Percentiles rank a stretch among this genome's conserved stretches.
These are phyloP conservation scores for Alternaria sp. DNA, from an alignment of 2,329 filamentous ascomycete genomes.

Conservation along the genomic window DNA sequence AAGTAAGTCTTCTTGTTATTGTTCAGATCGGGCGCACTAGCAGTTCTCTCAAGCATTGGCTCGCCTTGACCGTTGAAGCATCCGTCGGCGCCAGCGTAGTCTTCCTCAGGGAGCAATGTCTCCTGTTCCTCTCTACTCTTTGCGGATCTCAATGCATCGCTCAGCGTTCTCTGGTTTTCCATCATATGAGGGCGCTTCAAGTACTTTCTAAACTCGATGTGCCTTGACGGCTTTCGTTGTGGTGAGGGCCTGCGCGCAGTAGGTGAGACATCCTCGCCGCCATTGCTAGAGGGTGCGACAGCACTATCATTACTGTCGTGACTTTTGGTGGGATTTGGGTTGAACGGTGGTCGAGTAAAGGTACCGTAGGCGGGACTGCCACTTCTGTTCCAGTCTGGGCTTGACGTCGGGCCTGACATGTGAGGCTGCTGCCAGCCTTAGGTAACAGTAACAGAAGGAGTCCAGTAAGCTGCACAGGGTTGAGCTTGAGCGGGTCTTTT, in stretches of 20 bases:
- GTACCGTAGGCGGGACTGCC: conserved; percentile 37
- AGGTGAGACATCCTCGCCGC: conserved; percentile 32
- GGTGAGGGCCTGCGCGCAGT: conserved; percentile 30
- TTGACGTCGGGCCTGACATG: conserved; percentile 43
- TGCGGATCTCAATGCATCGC: conserved; percentile 51
- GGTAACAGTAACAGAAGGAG: conserved; percentile 2
- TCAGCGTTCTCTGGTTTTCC: conserved; percentile 46
- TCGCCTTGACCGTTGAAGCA: conserved; percentile 52
- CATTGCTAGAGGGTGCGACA: conserved; percentile 26
- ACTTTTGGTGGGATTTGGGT: conserved; percentile 21
- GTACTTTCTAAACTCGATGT: conserved; percentile 47
- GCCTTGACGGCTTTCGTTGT: conserved; percentile 30
- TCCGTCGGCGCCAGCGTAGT: conserved; percentile 57
- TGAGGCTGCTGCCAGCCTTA: conserved; percentile 18
- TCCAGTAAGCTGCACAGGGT: conserved; percentile 1
- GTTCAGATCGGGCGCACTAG: conserved; percentile 64
- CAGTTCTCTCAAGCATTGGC: conserved; percentile 47
- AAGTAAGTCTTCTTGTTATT: conserved; percentile 75
- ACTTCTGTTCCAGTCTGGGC: conserved; percentile 33
- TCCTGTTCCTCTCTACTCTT: conserved; percentile 59
- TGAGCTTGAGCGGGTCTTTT: conserved; percentile 7
- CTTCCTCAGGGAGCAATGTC: conserved; percentile 56
- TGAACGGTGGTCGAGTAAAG: conserved; percentile 30
- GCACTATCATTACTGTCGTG: conserved; percentile 32
- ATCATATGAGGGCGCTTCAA: conserved; percentile 45